These are phyloP conservation scores for Coemansia sp. DNA, from an alignment of 192 early-diverging fungal genomes.

Conservation along the genomic window DNA sequence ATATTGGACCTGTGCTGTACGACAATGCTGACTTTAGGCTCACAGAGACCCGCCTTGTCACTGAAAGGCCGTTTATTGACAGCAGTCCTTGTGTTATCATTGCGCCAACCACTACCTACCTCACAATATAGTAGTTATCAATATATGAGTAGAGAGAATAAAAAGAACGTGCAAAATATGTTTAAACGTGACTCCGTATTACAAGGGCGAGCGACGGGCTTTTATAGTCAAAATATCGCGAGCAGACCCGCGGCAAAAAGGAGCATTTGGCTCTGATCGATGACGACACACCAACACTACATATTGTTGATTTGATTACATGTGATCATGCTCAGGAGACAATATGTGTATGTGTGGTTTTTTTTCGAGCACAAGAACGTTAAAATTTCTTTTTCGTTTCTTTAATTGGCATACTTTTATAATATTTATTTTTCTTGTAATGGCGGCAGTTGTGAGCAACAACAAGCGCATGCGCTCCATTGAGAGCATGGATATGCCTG, in stretches of 20 bases:
- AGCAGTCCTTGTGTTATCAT: too few relatives aligned
- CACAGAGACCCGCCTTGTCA: too few relatives aligned
- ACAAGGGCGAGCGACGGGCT: too few relatives aligned
- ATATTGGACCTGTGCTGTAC: conserved; percentile 1
- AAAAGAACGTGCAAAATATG: too few relatives aligned
- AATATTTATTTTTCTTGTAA: background rate
- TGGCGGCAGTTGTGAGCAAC: conserved; percentile 9
- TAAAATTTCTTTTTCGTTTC: background rate
- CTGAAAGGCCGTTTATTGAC: too few relatives aligned
- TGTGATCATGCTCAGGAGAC: background rate
- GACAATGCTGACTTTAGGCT: background rate
- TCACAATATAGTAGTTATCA: too few relatives aligned
- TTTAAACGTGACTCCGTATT: too few relatives aligned
- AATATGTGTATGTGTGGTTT: background rate
- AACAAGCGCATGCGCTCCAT: conserved; percentile 26
- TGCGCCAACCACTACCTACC: too few relatives aligned
- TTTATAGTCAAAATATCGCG: too few relatives aligned
- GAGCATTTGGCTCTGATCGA: background rate
- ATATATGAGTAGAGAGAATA: too few relatives aligned
- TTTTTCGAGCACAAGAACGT: background rate
- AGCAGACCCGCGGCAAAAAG: too few relatives aligned
- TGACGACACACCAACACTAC: background rate
- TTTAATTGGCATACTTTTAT: background rate
- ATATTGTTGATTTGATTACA: background rate
- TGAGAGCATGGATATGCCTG: conserved; percentile 31